Base-by-base conservation (phyloP, 2,329 filamentous ascomycete genomes). In the Tolypocladium tundrense region DNA sequence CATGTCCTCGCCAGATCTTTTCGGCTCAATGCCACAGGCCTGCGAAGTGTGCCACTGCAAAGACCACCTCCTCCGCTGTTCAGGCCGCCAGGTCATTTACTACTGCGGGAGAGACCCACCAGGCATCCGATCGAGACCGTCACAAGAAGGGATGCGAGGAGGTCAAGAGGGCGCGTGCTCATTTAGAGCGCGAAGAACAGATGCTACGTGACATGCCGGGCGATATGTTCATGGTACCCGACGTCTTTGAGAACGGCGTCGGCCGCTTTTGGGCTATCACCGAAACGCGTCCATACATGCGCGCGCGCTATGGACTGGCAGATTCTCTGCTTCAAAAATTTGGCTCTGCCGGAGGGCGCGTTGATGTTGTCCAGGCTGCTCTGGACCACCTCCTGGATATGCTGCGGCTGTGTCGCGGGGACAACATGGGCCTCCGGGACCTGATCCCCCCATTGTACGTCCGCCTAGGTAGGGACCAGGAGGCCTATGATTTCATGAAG, bases 401-500 rank as follows among this genome's bases (percentile, higher is more conserved):
- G 69, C 57, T 82, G 45, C 69, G 70, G 1, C 68, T 82, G 1
- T 72, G 70, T 59, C 72, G 74, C 2, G n/a, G 60, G 13, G 79
- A 82, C 61, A 75, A 76, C 58, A 67, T 79, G 69, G 73, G 74
- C 0, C 21, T 79, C 3, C 71, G 78, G 0, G 50, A 72, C 21
- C 24, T 75, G 0, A 59, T 78, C 0, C 79, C 80, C 0, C 60
- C 64, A 0, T 48, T 78, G 11, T 70, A 75, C 57, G 63, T 84
- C 16, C 74, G 78, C 3, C 69, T 83, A 8, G 72, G 72, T 24
- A 68, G 65, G 48, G 79, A 83, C 58, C 78, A 82, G 62, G 77
- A 79, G n/a, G 75, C 72, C 62, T 79, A 79, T 60, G 73, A 77
- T 57, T 76, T 77, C 42, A 53, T 72, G 3, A 75, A 70, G 62